These are phyloP conservation scores for Neopestalotiopsis sp. DNA, from an alignment of 2,329 filamentous ascomycete species.

Conservation along the genomic window DNA sequence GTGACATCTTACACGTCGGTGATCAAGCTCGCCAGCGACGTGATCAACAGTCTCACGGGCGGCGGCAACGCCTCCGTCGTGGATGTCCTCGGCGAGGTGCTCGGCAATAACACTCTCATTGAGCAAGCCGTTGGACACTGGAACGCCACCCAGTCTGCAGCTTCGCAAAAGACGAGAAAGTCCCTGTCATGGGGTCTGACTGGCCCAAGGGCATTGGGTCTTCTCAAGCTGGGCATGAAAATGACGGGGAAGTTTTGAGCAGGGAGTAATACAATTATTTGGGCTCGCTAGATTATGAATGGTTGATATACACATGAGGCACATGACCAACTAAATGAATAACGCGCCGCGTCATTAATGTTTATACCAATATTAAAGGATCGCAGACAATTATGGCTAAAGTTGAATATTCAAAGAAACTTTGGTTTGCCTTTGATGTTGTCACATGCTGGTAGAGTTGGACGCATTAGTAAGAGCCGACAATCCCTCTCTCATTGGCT, in stretches of 20 bases:
- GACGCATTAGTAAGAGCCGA: too few species aligned
- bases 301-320: conserved; percentile 8
- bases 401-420: not conserved
- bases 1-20: conserved; percentile 43
- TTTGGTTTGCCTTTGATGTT: too few species aligned
- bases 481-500: too few species aligned
- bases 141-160: conserved; percentile 27
- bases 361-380: not conserved
- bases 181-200: conserved; percentile 24
- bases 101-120: conserved; percentile 46
- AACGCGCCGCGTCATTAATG: not conserved
- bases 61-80: conserved; percentile 32
- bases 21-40: conserved; percentile 42
- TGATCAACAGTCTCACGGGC: conserved; percentile 40
- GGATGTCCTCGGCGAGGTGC: conserved; percentile 40
- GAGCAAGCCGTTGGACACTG: conserved; percentile 42
- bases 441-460: too few species aligned
- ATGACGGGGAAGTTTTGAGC: conserved; percentile 27
- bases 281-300: conserved; percentile 10
- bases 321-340: not conserved
- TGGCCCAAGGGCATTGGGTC: conserved; percentile 29
- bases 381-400: not conserved
- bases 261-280: too few species aligned
- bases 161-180: conserved; percentile 21
- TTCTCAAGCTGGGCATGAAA: conserved; percentile 36